phyloP scores from a whole-genome alignment of 768 basidiomycete species.

The Royoungia palumana region DNA sequence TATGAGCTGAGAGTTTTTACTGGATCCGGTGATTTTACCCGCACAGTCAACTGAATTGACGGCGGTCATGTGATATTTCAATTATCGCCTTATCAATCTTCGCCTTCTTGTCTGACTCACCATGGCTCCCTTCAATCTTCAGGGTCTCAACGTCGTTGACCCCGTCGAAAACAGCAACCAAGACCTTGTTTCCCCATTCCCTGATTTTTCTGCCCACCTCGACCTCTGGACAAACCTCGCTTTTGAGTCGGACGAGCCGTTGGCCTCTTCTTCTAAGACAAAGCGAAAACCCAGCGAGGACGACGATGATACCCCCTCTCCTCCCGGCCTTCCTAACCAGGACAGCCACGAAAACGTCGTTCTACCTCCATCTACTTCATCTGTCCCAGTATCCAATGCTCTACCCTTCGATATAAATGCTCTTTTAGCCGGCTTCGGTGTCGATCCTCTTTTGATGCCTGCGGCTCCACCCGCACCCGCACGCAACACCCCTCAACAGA shows the following conservation, averaged over 20 bases:
- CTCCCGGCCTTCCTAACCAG: constrained; percentile 37
- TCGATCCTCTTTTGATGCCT: constrained; percentile 41
- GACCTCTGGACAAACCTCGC: constrained; percentile 81
- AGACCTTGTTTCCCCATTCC: constrained; percentile 60
- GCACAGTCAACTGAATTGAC: no score
- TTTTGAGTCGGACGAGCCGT: constrained; percentile 73
- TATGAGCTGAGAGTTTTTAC: no score
- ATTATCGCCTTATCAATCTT: constrained; percentile 10
- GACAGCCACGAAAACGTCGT: constrained; percentile 61
- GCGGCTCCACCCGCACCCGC: constrained; percentile 21
- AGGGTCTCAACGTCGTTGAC: constrained; percentile 80
- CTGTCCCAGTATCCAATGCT: constrained; percentile 28
- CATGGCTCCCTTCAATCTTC: constrained; percentile 64
- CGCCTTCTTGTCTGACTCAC: background rate
- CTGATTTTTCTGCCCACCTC: constrained; percentile 74
- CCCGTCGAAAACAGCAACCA: constrained; percentile 44
- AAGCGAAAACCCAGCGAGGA: constrained; percentile 34
- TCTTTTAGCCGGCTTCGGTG: constrained; percentile 37
- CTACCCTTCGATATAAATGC: constrained; percentile 43
- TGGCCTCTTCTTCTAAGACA: constrained; percentile 33
- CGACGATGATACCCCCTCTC: constrained; percentile 40
- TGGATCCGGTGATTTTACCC: no score
- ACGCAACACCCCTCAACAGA: constrained; percentile 23
- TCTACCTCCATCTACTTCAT: constrained; percentile 39
- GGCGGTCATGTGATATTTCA: constrained; percentile 10